Conservation (phyloP, 495 filamentous ascomycete genomes). For the Neurospora tetrasperma region DNA sequence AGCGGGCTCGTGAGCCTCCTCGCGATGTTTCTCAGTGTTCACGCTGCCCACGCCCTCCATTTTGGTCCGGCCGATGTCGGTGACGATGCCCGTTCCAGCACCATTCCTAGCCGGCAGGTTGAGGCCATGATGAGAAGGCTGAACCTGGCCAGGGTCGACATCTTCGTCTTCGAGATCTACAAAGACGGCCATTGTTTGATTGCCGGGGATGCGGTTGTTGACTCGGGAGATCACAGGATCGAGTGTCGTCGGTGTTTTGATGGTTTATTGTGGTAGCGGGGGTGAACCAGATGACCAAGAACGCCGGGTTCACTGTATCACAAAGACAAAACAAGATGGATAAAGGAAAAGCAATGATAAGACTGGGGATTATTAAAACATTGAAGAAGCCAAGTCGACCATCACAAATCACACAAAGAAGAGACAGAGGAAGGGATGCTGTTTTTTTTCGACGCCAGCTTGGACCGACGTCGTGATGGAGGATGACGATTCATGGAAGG, state of each 20-base stretch:
- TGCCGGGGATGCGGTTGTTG: background rate
- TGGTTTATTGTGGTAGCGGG: background rate
- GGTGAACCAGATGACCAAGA: background rate
- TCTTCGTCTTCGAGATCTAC: constrained; percentile 53
- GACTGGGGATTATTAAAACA: constrained; percentile 3
- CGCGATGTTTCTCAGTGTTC: constrained; percentile 4
- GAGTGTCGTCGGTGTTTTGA: background rate
- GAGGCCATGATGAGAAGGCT: constrained; percentile 1
- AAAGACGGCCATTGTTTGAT: constrained; percentile 47
- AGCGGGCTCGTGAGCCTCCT: constrained; percentile 15
- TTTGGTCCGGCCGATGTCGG: background rate
- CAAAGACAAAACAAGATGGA: background rate
- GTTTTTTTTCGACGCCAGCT: constrained; percentile 7
- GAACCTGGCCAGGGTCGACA: constrained; percentile 32
- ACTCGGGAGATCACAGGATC: background rate
- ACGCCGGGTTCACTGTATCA: background rate
- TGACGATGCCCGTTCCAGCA: background rate
- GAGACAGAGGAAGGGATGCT: background rate
- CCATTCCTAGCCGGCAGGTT: background rate
- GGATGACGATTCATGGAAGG: background rate
- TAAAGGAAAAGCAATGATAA: background rate
- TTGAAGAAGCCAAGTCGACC: background rate
- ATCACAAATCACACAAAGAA: constrained; percentile 1
- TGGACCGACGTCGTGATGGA: background rate
- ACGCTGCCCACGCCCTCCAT: background rate